Conservation (phyloP, 345 rosid species). For the Pelargonium nanum region DNA sequence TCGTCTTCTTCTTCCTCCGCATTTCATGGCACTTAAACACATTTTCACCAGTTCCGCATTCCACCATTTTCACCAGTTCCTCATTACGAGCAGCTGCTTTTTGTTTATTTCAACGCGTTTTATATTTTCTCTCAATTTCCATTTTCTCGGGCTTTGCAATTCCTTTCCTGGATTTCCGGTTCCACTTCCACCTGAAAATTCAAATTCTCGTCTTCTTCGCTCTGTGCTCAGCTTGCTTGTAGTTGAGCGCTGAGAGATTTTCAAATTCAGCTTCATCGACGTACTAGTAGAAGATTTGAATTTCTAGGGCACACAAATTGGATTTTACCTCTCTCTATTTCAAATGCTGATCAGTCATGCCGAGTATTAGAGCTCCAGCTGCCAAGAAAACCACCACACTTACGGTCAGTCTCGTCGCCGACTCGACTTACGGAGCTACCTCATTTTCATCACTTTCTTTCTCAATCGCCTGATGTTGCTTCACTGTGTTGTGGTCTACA, state of each 20-base stretch:
- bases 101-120: neutral
- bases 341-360: neutral
- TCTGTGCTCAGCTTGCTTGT: neutral
- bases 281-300: neutral
- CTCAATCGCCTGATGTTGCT: no score
- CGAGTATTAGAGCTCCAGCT: neutral
- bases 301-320: neutral
- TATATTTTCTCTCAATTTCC: no score
- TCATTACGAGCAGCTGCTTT: neutral
- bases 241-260: neutral
- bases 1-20: neutral
- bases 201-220: neutral
- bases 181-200: neutral
- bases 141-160: neutral
- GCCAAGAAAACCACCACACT: neutral
- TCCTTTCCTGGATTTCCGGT: neutral
- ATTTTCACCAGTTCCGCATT: neutral
- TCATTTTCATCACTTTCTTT: neutral
- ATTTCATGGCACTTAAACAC: neutral
- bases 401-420: neutral
- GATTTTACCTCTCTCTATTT: no score
- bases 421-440: neutral
- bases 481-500: constrained; percentile 13
- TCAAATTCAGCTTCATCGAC: neutral
- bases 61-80: neutral